Evolutionary conservation across 1,284 basidiomycete genomes (phyloP).

Genomic region (Leccinum pseudoinsigne): DNA sequence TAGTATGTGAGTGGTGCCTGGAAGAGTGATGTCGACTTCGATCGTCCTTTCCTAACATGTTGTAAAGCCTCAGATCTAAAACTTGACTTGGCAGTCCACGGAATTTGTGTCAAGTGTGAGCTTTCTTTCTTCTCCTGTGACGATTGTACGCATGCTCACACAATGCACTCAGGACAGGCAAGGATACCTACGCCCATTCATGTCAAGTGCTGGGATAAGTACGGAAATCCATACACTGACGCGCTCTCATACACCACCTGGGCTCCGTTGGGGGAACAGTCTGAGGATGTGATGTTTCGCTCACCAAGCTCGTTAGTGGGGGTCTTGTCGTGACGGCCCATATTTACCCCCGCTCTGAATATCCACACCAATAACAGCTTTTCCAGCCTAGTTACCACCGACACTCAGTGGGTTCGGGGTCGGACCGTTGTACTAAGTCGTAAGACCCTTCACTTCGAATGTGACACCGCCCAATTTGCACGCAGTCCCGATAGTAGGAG

Average conservation of each 20-base stretch:
- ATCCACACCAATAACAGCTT: conserved; percentile 18
- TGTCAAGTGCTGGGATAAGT: conserved; percentile 74
- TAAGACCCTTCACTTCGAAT: conserved; percentile 13
- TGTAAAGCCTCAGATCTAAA: background rate
- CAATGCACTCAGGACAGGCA: background rate
- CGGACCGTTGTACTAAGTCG: conserved; percentile 14
- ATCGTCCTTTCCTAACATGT: background rate
- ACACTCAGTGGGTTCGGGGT: background rate
- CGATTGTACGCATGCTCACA: background rate
- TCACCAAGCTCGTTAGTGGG: conserved; percentile 20
- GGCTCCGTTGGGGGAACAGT: conserved; percentile 24
- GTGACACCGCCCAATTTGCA: conserved; percentile 41
- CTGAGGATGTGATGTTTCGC: conserved; percentile 30
- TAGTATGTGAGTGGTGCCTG: background rate
- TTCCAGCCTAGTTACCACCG: conserved; percentile 14
- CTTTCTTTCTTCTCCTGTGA: background rate
- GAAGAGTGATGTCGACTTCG: background rate
- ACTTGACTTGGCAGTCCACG: background rate
- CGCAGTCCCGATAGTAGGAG: conserved; percentile 48
- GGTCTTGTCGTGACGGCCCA: conserved; percentile 28
- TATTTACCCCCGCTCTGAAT: conserved; percentile 6
- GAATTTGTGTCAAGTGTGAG: background rate
- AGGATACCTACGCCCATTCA: conserved; percentile 39
- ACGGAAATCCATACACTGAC: conserved; percentile 56
- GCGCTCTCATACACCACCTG: conserved; percentile 57